phyloP scores from a whole-genome alignment of 2,329 filamentous ascomycete species.

The Penicillium sp. region DNA sequence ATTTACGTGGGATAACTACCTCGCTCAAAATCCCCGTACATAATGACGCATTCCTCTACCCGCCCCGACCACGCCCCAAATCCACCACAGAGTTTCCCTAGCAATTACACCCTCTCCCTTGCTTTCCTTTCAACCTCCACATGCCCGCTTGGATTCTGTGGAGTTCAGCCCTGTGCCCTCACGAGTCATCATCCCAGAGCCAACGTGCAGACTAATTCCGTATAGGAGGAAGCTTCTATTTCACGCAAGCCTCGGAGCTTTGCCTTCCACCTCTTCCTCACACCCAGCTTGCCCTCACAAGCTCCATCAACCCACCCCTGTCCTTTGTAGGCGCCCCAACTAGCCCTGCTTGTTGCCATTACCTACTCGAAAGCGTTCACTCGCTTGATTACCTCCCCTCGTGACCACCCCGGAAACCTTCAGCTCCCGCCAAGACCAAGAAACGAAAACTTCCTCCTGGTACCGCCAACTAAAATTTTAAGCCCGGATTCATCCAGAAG shows the following conservation, averaged over 20 bases:
- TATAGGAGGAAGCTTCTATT: constrained; percentile 14
- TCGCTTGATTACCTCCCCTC: background rate
- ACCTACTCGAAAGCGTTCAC: background rate
- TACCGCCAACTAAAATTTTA: background rate
- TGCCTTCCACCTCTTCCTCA: background rate
- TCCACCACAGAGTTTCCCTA: constrained; percentile 14
- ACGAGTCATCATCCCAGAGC: background rate
- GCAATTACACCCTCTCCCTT: constrained; percentile 18
- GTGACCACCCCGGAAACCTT: background rate
- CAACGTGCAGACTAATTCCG: constrained; percentile 15
- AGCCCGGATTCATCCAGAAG: background rate
- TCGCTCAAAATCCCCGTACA: constrained; percentile 24
- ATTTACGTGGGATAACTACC: constrained; percentile 11
- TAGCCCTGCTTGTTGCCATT: background rate
- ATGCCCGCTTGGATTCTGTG: constrained; percentile 19
- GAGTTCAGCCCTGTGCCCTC: constrained; percentile 17
- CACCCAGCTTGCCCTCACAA: background rate
- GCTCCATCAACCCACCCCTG: background rate
- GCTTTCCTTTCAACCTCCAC: constrained; percentile 25
- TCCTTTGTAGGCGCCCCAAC: background rate
- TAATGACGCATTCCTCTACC: constrained; percentile 39
- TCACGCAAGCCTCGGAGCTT: constrained; percentile 1
- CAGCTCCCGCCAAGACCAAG: background rate
- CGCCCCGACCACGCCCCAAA: constrained; percentile 22
- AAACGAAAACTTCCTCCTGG: background rate